Conservation (phyloP, 1,139 yeast species). For the Yamadazyma diddensiae region DNA sequence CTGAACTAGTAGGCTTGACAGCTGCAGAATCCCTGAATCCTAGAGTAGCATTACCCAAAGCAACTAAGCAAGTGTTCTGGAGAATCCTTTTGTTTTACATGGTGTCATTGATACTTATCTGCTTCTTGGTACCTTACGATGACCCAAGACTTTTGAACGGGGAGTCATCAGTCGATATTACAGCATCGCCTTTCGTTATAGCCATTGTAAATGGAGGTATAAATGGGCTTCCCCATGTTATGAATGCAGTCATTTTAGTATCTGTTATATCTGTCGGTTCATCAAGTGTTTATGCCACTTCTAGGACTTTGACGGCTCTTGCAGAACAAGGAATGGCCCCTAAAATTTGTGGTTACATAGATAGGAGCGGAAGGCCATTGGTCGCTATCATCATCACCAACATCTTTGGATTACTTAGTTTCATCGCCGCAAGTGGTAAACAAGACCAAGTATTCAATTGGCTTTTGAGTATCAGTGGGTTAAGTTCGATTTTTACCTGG, state of each 20-base stretch:
- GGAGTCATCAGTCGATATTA: slow-evolving; percentile 18
- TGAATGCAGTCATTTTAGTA: slow-evolving; percentile 42
- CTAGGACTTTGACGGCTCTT: slow-evolving; percentile 40
- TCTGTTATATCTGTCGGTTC: slow-evolving; percentile 45
- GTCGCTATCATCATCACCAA: slow-evolving; percentile 38
- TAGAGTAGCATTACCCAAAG: slow-evolving; percentile 35
- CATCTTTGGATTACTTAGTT: slow-evolving; percentile 37
- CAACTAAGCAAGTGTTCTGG: slow-evolving; percentile 46
- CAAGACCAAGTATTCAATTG: slow-evolving; percentile 34
- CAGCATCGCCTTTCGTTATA: slow-evolving; percentile 26
- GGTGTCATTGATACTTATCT: slow-evolving; percentile 36
- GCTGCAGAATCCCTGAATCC: slow-evolving; percentile 44
- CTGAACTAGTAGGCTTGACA: slow-evolving; percentile 40
- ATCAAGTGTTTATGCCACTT: slow-evolving; percentile 44
- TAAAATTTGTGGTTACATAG: slow-evolving; percentile 34
- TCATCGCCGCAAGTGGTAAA: slow-evolving; percentile 36
- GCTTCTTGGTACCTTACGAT: slow-evolving; percentile 35
- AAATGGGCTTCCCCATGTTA: slow-evolving; percentile 41
- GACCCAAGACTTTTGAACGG: slow-evolving; percentile 33
- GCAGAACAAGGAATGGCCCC: slow-evolving; percentile 47
- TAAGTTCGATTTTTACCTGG: slow-evolving; percentile 42
- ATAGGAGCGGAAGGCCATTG: slow-evolving; percentile 42
- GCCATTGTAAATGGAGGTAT: slow-evolving; percentile 56
- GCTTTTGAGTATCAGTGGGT: slow-evolving; percentile 38
- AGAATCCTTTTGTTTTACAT: slow-evolving; percentile 42